Conservation (phyloP, 441 rosid genomes). For the Lepidium campestre region DNA sequence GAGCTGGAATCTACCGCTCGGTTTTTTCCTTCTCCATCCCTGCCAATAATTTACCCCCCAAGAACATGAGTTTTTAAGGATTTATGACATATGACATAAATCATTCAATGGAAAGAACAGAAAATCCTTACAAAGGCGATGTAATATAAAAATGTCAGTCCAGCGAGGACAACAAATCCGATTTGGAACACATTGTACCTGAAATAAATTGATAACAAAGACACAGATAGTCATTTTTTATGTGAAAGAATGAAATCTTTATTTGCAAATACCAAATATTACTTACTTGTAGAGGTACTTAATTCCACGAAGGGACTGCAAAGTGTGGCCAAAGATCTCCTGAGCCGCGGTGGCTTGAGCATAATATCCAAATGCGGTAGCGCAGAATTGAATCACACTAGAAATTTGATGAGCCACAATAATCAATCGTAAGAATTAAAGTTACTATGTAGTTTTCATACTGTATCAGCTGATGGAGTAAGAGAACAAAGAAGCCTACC, state of each 20-base stretch:
- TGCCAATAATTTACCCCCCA: constrained; percentile 23
- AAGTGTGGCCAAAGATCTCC: constrained; percentile 96
- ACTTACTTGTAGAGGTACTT: constrained; percentile 94
- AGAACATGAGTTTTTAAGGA: background rate
- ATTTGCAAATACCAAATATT: background rate
- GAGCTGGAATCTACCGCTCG: constrained; percentile 80
- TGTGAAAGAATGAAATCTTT: background rate
- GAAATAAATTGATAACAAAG: constrained; percentile 15
- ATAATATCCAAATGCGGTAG: constrained; percentile 96
- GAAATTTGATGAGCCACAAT: constrained; percentile 25
- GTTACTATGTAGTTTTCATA: background rate
- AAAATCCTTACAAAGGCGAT: constrained; percentile 63
- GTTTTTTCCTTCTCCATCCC: constrained; percentile 96
- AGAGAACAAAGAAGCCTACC: constrained; percentile 40
- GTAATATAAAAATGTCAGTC: constrained; percentile 82
- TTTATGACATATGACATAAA: background rate
- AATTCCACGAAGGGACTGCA: constrained; percentile 94
- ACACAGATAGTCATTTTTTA: background rate
- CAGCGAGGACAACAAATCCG: constrained; percentile 74
- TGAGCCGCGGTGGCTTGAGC: constrained; percentile 99
- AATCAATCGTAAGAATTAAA: background rate
- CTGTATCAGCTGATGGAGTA: background rate
- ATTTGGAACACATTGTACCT: constrained; percentile 98
- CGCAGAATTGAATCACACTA: constrained; percentile 97
- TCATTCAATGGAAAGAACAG: background rate